Evolutionary conservation across 1,284 basidiomycete species (phyloP).

Genomic region (Sphaerobolus stellatus): DNA sequence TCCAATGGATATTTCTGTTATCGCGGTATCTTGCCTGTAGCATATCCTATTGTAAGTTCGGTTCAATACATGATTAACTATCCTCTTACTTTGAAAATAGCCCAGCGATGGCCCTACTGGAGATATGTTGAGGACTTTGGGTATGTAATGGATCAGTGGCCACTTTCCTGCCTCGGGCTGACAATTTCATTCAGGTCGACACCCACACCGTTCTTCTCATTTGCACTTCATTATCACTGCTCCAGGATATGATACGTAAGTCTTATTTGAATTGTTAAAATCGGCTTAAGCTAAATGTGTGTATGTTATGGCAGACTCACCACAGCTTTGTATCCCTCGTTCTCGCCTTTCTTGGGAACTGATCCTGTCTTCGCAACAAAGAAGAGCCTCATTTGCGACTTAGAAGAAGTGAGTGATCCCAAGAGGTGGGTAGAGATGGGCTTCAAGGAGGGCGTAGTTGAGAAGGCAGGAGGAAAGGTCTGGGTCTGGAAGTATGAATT

Average conservation of each 20-base stretch:
- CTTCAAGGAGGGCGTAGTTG: conserved; percentile 33
- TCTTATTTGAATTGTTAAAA: conserved; percentile 3
- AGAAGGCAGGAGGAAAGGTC: conserved; percentile 25
- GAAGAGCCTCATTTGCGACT: conserved; percentile 38
- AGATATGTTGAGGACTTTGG: conserved; percentile 33
- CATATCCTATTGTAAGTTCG: conserved; percentile 35
- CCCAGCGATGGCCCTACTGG: conserved; percentile 40
- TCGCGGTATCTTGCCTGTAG: conserved; percentile 39
- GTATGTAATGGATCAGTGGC: conserved; percentile 10
- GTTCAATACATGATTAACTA: background rate
- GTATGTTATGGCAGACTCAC: conserved; percentile 28
- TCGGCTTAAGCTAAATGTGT: too few species aligned
- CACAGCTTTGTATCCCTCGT: conserved; percentile 40
- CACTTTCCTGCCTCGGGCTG: background rate
- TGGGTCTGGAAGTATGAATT: conserved; percentile 40
- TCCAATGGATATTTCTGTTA: conserved; percentile 36
- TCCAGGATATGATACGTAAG: conserved; percentile 39
- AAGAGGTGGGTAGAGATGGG: conserved; percentile 33
- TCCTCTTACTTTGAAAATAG: conserved; percentile 18
- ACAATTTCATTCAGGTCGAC: conserved; percentile 26
- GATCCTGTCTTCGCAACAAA: conserved; percentile 45
- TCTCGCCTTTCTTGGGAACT: conserved; percentile 41
- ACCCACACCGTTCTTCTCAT: conserved; percentile 42
- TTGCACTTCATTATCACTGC: conserved; percentile 39
- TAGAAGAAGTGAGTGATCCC: conserved; percentile 32